Base-by-base conservation (phyloP, 805 yeast species). In the Yarrowia keelungensis region DNA sequence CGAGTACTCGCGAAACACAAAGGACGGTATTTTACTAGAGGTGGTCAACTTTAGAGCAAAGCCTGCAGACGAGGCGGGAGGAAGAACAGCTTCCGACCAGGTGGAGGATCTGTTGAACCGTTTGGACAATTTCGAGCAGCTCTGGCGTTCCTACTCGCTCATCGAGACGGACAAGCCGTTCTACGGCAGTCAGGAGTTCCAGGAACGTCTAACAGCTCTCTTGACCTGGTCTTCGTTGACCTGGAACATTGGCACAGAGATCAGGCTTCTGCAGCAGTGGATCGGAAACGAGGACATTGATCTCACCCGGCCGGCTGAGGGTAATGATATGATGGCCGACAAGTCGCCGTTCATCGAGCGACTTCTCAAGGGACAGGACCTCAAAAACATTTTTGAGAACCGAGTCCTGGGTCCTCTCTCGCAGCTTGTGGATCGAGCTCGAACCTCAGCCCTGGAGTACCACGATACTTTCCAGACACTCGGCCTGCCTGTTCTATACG, bases 61-160 rank as follows among this genome's bases (percentile, higher is more conserved):
- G n/a, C 54, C 56, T 2, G 38, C 56, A 1, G 69, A 64, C 2
- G 70, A 72, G 35, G 45, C 73, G 0, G 65, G 51, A 32, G 73
- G 71, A 66, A 77, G 79, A 47, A 75, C 77, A 69, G 87, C 87
- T 0, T 77, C 79, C 19, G 76, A 73, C 1, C 88, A 86, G 73
- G 89, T 92, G 1, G 81, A 81, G 42, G 80, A 78, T 3, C 76
- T 91, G 3, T 78, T 94, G 43, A 85, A 86, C 35, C 82, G 83
- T 69, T 88, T 86, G 73, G 91, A 88, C 46, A 83, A 84, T 43
- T 86, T 91, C 50, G 89, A 91, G 73, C 87, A 85, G 50, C 81
- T 89, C 41, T 95, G 97, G 97, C 85, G 90, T 69, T 79, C 85
- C 47, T 87, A 87, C 69, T 92, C 91, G 67, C 89, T 95, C 96